Base-by-base conservation (phyloP, 805 yeast species). In the Yamadazyma paraphyllophila region DNA sequence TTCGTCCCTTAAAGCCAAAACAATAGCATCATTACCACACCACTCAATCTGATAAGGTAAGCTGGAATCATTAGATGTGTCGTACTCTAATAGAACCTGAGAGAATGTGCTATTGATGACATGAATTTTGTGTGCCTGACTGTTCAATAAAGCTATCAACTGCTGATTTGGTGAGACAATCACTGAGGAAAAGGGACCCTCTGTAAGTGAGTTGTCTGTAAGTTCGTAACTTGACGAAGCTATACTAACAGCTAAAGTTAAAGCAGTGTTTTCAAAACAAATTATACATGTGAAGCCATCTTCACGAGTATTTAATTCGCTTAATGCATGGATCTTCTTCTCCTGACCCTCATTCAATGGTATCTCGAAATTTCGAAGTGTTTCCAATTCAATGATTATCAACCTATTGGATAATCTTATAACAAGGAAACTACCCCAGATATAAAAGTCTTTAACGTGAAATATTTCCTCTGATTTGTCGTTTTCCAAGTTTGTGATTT, bases 11-110 rank as follows among this genome's bases (percentile, higher is more conserved):
- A 80, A 67, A n/a, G 80, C 66, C 10, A 84, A 58, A 0, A 83
- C 81, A 1, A 91, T 81, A 0, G 94, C 88, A 63, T 89, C 96
- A 53, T 83, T 81, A 0, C 92, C 88, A 59, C 96, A 85, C 98
- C 97, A 94, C 46, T 73, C 74, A 14, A 87, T 65, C 48, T 76
- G 74, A 35, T 57, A 61, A 0, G 85, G 82, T 0, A 54, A 48
- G 4, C 63, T 44, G 24, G 62, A 57, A 49, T 71, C 73, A 36
- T 62, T 63, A 4, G 78, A 66, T 7, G 73, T 60, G 48, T 67
- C 73, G 54, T 71, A 76, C 39, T 71, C 76, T 36, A 75, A 62
- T 12, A 79, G 63, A 5, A 69, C 64, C 26, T 66, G 66, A 45
- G 69, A 64, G 46, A 80, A 77, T 44, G 69, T 74, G 35, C 67